Evolutionary conservation across 352 stramenopile species (phyloP).

Genomic region (Phytopythium montanum): DNA sequence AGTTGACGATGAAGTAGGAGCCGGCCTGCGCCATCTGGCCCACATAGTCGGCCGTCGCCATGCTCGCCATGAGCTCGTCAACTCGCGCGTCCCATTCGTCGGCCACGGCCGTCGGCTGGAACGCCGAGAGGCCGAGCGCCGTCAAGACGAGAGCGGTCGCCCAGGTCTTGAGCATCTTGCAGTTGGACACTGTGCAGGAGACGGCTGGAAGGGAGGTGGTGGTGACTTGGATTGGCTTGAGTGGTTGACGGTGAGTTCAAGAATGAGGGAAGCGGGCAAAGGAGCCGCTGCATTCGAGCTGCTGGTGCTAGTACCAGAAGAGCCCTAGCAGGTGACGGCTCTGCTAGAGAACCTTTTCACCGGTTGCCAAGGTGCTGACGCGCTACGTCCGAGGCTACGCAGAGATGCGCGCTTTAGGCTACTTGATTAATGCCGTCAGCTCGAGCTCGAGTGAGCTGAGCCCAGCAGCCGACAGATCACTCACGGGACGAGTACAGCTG

Average conservation of each 20-base stretch:
- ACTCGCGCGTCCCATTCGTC: constrained; percentile 30
- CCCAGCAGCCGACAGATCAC: no score
- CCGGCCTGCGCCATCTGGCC: constrained; percentile 87
- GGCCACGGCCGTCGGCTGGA: constrained; percentile 12
- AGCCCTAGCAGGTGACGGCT: no score
- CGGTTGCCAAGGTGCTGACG: no score
- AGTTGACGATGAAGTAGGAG: constrained; percentile 49
- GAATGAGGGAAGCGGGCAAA: no score
- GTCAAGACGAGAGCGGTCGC: constrained; percentile 18
- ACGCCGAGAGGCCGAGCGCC: constrained; percentile 13
- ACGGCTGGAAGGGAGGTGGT: background rate
- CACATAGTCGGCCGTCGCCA: constrained; percentile 27
- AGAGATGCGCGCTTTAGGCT: no score
- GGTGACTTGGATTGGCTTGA: background rate
- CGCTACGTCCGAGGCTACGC: no score
- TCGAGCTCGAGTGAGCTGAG: no score
- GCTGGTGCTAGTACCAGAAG: no score
- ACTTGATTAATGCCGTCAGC: no score
- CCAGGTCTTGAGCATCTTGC: constrained; percentile 35
- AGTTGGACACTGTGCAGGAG: constrained; percentile 8
- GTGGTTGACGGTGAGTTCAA: constrained; percentile 13
- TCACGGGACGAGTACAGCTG: no score
- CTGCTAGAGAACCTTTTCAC: no score
- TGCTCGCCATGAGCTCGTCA: constrained; percentile 28
- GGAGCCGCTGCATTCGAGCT: no score